These are phyloP conservation scores for Lachnellula hyalina DNA, from an alignment of 2,329 filamentous ascomycete genomes.

Conservation along the genomic window DNA sequence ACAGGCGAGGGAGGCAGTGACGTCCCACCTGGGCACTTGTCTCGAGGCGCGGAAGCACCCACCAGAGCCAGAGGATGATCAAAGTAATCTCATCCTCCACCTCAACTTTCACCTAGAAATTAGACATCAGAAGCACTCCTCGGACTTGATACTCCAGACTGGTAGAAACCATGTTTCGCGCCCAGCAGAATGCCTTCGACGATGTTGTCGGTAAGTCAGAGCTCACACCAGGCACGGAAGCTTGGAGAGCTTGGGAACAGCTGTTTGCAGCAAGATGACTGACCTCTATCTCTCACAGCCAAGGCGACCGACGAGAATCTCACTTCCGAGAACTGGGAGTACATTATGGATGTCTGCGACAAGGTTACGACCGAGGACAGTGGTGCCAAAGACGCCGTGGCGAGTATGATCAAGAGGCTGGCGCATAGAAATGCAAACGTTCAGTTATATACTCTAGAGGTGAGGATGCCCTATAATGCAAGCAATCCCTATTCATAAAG, in stretches of 20 bases:
- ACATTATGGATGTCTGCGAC: constrained; percentile 40
- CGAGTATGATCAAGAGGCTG: constrained; percentile 66
- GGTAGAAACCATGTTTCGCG: constrained; percentile 46
- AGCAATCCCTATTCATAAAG: neutral
- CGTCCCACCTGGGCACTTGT: too few species aligned
- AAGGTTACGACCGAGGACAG: constrained; percentile 37
- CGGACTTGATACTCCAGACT: constrained; percentile 1
- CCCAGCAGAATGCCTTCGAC: constrained; percentile 64
- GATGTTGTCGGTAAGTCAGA: constrained; percentile 58
- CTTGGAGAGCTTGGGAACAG: constrained; percentile 6
- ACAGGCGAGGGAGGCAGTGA: neutral
- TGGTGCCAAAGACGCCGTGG: constrained; percentile 61
- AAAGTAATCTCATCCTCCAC: neutral
- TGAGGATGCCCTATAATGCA: constrained; percentile 26
- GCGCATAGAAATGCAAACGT: constrained; percentile 73
- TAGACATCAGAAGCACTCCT: neutral
- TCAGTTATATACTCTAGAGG: constrained; percentile 69
- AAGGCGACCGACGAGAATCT: constrained; percentile 97
- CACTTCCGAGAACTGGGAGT: constrained; percentile 66
- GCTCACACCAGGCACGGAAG: neutral
- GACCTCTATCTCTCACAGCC: constrained; percentile 39
- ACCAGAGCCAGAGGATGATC: neutral
- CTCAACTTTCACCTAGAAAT: neutral
- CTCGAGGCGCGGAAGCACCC: neutral
- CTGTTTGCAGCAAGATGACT: constrained; percentile 12